Evolutionary conservation across 2,329 filamentous ascomycete species (phyloP).

Genomic region (Xylaria sp.): DNA sequence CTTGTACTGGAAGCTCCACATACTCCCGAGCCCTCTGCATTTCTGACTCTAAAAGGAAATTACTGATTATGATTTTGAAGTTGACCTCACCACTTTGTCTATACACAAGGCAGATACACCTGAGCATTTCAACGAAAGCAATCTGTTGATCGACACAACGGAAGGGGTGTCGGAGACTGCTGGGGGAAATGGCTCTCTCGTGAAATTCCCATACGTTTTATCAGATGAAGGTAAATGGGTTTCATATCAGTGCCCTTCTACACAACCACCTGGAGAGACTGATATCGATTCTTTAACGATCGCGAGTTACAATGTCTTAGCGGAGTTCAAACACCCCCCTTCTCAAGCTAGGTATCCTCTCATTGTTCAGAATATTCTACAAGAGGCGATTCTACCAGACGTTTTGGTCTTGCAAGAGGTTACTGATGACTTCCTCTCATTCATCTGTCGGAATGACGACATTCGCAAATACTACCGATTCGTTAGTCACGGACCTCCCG

Average conservation of each 20-base stretch:
- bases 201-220: constrained; percentile 40
- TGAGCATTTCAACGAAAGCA: constrained; percentile 35
- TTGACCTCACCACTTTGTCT: constrained; percentile 52
- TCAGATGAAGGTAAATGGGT: constrained; percentile 42
- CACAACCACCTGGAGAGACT: constrained; percentile 8
- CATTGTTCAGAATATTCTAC: constrained; percentile 59
- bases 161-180: constrained; percentile 7
- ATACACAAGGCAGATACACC: constrained; percentile 31
- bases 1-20: not conserved
- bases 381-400: constrained; percentile 57
- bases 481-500: constrained; percentile 67
- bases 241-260: constrained; percentile 15
- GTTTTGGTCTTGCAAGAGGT: constrained; percentile 70
- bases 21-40: not conserved
- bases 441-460: constrained; percentile 60
- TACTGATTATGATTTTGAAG: constrained; percentile 22
- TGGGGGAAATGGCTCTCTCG: constrained; percentile 10
- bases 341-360: constrained; percentile 56
- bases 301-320: constrained; percentile 65
- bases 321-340: constrained; percentile 62
- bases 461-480: constrained; percentile 65
- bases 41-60: not conserved
- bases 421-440: constrained; percentile 70
- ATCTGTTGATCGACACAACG: not conserved
- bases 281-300: constrained; percentile 48